Base-by-base conservation (phyloP, 2,329 filamentous ascomycete species). In the Penicillium sp. region DNA sequence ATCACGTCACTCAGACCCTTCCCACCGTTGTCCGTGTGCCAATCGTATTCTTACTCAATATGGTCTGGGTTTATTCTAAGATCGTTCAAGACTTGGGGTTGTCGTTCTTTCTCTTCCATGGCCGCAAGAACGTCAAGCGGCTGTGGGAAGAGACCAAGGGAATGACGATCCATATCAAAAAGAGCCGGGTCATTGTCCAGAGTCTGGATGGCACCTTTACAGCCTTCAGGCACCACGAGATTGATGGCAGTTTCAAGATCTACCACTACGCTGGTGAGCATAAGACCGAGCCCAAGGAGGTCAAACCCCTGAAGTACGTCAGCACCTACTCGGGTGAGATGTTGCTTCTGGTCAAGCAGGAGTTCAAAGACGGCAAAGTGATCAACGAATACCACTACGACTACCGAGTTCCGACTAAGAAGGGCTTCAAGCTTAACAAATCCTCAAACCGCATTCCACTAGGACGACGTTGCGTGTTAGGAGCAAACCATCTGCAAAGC, bases 331-430 rank as follows among this genome's bases (percentile, higher is more conserved):
- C 74, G 8, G 72, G 74, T 50, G 72, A 78, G 2, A 78, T 82
- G 69, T 65, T 76, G 9, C 74, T 84, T 23, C 68, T 65, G 11
- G 68, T 71, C 44, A 75, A 77, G 27, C 73, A 79, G 56, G 79
- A 82, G 43, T 80, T 77, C 60, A 77, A 75, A 45, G 72, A 75
- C 6, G 75, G 74, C 10, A 70, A 76, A 31, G 67, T 72, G 36
- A 57, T 70, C 56, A 81, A 81, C 53, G 75, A 79, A 50, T 84
- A 77, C 57, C 70, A 74, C n/a, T 84, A 83, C 58, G 80, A 83
- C 66, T 76, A 76, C 53, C 63, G 62, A 15, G 47, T 55, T 0
- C 66, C 71, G 0, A 48, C 56, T 0, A 67, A 70, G 65, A 67
- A 68, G 52, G 57, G 60, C 46, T 62, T 58, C 56, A 71, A 60